Evolutionary conservation across 257 asterid species (phyloP), one percentile per base, ranked within the genome.

Genomic region (Rhazya stricta): DNA sequence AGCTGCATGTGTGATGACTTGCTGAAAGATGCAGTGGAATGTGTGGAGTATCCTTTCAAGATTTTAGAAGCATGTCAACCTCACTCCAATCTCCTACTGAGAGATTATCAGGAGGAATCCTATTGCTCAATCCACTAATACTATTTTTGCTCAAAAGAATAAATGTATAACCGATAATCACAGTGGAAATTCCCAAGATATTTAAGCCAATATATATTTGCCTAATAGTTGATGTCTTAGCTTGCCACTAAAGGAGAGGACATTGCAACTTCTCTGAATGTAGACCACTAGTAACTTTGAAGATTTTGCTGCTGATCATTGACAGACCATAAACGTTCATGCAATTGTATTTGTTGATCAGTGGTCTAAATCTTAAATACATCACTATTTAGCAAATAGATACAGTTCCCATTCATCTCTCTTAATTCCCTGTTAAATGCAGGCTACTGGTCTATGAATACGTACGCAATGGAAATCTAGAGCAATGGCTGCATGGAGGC

Each of bases 391-490:
- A 54, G 6, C 21, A 16, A 69, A 39, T 78, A 57, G 51, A 48
- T 69, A 62, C n/a, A 16, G 42, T 36, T 66, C 45, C 29, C 56
- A 19, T 68, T 69, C 45, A 23, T 27, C 37, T 46, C 9, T 70
- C 12, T 42, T 29, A 68, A 41, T 67, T 50, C 39, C 68, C 53
- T 25, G 45, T 62, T 46, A 71, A 69, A 75, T 57, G 66, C 80
- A 92, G 98, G 88, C 71, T 87, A 82, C 73, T 92, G 88, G 92
- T 92, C 0, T 92, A 92, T 58, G 98, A 92, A 82, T 91, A 89
- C 23, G 97, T 92, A 9, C 86, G 81, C 82, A 92, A 92, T 72
- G 98, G 98, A 71, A 92, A 92, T 78, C 85, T 92, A 39, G 98
- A 91, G 84, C 96, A 92, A 56, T 92, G 98, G 98, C 94, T 89